phyloP scores from a whole-genome alignment of 2,329 filamentous ascomycete genomes.

The Penicillium crustosum region DNA sequence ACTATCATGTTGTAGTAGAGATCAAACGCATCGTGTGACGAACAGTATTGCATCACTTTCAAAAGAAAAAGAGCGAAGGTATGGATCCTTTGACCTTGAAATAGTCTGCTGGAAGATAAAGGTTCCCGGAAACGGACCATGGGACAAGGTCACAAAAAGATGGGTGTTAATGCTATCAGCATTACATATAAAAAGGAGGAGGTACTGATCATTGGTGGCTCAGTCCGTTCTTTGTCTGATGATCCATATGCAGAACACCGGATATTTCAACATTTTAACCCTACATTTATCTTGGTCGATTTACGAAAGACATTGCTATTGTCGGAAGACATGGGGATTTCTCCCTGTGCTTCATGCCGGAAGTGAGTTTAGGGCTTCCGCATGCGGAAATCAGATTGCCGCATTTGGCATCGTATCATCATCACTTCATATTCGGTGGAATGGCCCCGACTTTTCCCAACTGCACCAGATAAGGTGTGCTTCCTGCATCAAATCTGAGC shows the following conservation, averaged over 20 bases:
- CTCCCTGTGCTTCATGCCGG: conserved; percentile 13
- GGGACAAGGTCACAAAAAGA: conserved; percentile 32
- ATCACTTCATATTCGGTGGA: conserved; percentile 19
- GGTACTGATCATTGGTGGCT: conserved; percentile 13
- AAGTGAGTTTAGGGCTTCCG: conserved; percentile 22
- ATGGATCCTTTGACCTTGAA: conserved; percentile 34
- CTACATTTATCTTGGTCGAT: conserved; percentile 2
- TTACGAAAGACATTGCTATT: conserved; percentile 6
- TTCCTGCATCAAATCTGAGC: not conserved
- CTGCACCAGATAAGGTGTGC: not conserved
- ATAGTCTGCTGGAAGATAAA: conserved; percentile 22
- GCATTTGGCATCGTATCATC: conserved; percentile 27
- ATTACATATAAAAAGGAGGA: conserved; percentile 28
- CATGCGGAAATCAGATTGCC: conserved; percentile 29
- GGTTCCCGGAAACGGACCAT: conserved; percentile 32
- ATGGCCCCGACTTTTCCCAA: not conserved
- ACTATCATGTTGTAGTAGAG: conserved; percentile 29
- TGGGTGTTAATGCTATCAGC: conserved; percentile 31
- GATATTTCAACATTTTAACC: conserved; percentile 1
- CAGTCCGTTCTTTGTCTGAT: conserved; percentile 21
- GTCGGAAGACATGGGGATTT: conserved; percentile 5
- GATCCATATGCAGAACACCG: conserved; percentile 21
- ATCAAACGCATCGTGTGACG: conserved; percentile 29
- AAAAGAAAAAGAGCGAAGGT: conserved; percentile 9
- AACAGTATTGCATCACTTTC: conserved; percentile 11